Evolutionary conservation across 371 early-diverging fungal species (phyloP).

Genomic region (Cokeromyces recurvatus): DNA sequence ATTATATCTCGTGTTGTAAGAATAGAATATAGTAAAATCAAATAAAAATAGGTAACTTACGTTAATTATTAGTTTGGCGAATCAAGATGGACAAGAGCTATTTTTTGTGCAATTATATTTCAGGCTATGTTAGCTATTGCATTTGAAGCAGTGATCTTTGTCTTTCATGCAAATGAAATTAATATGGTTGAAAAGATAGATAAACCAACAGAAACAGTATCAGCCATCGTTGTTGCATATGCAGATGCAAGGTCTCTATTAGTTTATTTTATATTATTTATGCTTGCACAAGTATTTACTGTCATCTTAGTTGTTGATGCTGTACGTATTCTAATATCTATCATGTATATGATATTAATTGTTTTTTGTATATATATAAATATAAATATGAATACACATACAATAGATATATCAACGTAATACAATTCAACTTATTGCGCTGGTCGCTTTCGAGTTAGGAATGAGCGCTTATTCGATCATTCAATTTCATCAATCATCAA

Average conservation of each 20-base stretch:
- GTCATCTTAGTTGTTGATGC: slow-evolving; percentile 43
- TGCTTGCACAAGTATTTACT: slow-evolving; percentile 42
- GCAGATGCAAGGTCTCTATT: slow-evolving; percentile 44
- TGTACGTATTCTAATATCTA: slow-evolving; percentile 14
- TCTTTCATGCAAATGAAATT: slow-evolving; percentile 26
- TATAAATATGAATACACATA: neutral
- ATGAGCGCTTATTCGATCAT: slow-evolving; percentile 44
- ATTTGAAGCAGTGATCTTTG: slow-evolving; percentile 41
- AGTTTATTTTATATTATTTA: slow-evolving; percentile 41
- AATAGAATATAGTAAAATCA: neutral
- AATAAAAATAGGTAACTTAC: neutral
- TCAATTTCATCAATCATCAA: slow-evolving; percentile 46
- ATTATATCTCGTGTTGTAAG: slow-evolving; percentile 48
- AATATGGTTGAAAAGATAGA: slow-evolving; percentile 18
- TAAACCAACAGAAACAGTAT: neutral
- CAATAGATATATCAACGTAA: slow-evolving; percentile 43
- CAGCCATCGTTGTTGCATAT: slow-evolving; percentile 17
- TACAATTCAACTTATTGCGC: slow-evolving; percentile 46
- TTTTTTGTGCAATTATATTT: slow-evolving; percentile 30
- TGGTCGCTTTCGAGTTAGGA: slow-evolving; percentile 45
- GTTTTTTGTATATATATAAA: neutral
- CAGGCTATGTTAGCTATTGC: slow-evolving; percentile 37
- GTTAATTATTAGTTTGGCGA: slow-evolving; percentile 51
- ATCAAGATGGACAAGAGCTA: slow-evolving; percentile 44
- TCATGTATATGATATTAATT: too few relatives aligned